Evolutionary conservation across 371 early-diverging fungal species (phyloP), one percentile per base, ranked within the genome.

Genomic region (Capniomyces stellatus): DNA sequence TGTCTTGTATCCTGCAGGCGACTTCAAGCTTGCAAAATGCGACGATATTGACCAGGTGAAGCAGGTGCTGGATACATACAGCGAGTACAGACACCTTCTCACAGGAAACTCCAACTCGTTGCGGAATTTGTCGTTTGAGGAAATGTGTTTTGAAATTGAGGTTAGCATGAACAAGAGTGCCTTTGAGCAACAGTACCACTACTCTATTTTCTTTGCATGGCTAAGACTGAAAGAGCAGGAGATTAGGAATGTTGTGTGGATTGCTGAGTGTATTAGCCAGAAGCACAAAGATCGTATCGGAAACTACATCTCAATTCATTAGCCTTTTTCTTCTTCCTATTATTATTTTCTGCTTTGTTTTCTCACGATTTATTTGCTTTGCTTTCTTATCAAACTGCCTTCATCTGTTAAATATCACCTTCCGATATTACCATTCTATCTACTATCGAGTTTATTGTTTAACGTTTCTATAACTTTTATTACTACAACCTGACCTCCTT

Each of bases 161-260:
- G 97, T 92, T 27, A 75, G 83, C 53, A 77, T 92, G 58, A 92
- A 93, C 82, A 84, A 86, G 66, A 75, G 78, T 46, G 71, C 90
- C n/a, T 96, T 93, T 70, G 77, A 84, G 61, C 91, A 89, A 67
- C 97, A 98, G 69, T 96, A 93, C 74, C 89, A 93, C 64, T 95
- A 77, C 65, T 92, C 88, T 42, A 77, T 90, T n/a, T 98, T 94
- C 58, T 99, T 92, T 69, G 74, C 92, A 18, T 98, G 86, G 77
- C 72, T 98, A 52, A 89, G 88, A 68, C 75, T 99, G 52, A 97
- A 95, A 78, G 99, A 99, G 66, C 97, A 98, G 64, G 98, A 98
- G 72, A 87, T 99, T 51, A 79, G 97, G 56, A 99, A 97, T 72
- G 89, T 99, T 64, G 85, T 97, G 48, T 98, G 98, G 97, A 93